phyloP scores from a whole-genome alignment of 352 stramenopile genomes.

The Phytopythium helicoides region DNA sequence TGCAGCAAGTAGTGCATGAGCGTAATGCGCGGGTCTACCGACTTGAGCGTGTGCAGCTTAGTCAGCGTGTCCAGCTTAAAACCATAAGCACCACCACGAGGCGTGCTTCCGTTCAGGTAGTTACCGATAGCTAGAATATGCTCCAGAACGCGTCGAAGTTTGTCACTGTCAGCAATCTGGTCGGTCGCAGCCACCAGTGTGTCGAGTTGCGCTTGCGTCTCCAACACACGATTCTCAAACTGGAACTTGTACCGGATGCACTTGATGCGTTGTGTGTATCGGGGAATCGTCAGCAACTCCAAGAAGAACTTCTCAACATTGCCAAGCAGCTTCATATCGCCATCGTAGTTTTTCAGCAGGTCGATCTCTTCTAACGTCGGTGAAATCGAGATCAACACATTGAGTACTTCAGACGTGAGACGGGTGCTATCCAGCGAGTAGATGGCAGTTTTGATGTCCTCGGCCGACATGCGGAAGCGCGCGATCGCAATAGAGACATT shows the following conservation, averaged over 20 bases:
- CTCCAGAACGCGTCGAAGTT: conserved; percentile 77
- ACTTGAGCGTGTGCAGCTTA: conserved; percentile 88
- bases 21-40: conserved; percentile 70
- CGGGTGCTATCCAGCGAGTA: conserved; percentile 73
- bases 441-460: conserved; percentile 85
- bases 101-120: conserved; percentile 90
- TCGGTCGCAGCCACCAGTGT: conserved; percentile 79
- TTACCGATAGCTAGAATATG: conserved; percentile 90
- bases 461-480: conserved; percentile 91
- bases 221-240: conserved; percentile 82
- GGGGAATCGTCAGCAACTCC: conserved; percentile 80
- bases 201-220: conserved; percentile 81
- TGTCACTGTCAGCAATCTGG: conserved; percentile 76
- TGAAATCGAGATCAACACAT: conserved; percentile 86
- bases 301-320: conserved; percentile 89
- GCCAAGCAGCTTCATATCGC: conserved; percentile 79
- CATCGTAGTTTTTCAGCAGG: conserved; percentile 90
- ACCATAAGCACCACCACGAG: conserved; percentile 85
- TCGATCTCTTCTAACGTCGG: conserved; percentile 90
- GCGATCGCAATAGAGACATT: conserved; percentile 98
- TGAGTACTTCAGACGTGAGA: conserved; percentile 80
- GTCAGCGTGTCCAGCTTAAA: conserved; percentile 91
- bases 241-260: conserved; percentile 85
- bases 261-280: conserved; percentile 88
- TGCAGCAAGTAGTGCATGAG: conserved; percentile 82